Evolutionary conservation across 495 filamentous ascomycete species (phyloP), one percentile per base, ranked within the genome.

Genomic region (Podospora tetraspora): DNA sequence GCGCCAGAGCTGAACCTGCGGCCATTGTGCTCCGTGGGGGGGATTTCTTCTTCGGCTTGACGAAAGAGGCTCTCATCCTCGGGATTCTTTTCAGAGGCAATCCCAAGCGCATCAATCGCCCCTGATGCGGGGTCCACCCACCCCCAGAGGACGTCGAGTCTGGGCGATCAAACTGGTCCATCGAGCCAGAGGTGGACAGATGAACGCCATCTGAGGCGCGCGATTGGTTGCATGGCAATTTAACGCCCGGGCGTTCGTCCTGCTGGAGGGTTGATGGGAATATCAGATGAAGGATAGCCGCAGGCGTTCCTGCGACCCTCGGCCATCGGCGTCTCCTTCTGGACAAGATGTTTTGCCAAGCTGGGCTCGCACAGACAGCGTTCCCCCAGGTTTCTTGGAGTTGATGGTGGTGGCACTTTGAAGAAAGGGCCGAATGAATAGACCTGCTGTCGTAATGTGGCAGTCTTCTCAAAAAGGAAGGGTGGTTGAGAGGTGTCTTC

Each of bases 161-260:
- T 23, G 29, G 66, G 21, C 34, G 67, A 69, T 69, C 67, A 69
- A 69, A 69, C 67, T 12, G 62, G 22, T 52, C 29, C 52, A 8
- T 59, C 58, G 58, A 60, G 57, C 25, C 24, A 24, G 13, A 43
- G 57, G 60, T 66, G 65, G 65, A 59, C 58, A 59, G 65, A 66
- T 52, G 43, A 52, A n/a, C 43, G 58, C 5, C 52, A 34, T 32
- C 62, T 2, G 43, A 64, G 62, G 24, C n/a, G 10, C 19, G 58
- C 30, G 24, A 19, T 24, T 19, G 25, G 12, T 32, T 34, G 65
- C 57, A 56, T 43, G 19, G 29, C 56, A 16, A 34, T 30, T 13
- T 52, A n/a, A 52, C 43, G 7, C 43, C 43, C 43, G 16, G 43
- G 43, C 43, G 43, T n/a, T n/a, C 6, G 3, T 52, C 9, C 43